Evolutionary conservation across 257 asterid species (phyloP), one percentile per base, ranked within the genome.

Genomic region (Ophiorrhiza pumila): DNA sequence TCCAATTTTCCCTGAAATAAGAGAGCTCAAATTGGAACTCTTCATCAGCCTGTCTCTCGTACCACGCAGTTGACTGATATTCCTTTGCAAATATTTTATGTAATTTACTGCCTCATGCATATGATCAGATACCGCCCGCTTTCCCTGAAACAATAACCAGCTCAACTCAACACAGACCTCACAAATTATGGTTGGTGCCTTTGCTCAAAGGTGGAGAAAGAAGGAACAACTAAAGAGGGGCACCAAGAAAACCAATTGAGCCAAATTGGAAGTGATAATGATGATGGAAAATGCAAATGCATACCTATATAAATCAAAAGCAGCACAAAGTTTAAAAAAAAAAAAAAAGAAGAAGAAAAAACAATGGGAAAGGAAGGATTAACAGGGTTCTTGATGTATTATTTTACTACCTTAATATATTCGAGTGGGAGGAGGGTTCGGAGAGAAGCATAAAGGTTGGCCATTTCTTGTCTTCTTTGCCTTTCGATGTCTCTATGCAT

Each of bases 51-150:
- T 31, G 23, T 70, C 66, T 56, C 89, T 79, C 11, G 61, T 76
- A 55, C 23, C 56, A 42, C 64, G 66, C 76, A 84, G 42, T 50
- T 81, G 80, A 13, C 74, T 62, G 31, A 83, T 74, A 0, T 79
- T 84, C 2, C 73, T 76, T 57, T 81, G 72, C 80, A 74, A 45
- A 34, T 52, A 65, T 39, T 84, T 68, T 58, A 85, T 89, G 83
- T 85, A 84, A 72, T 78, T 82, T 71, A 52, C 80, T 0, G 96
- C 88, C 75, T 71, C 87, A 10, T 83, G 86, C 81, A 87, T 83
- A 79, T 85, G 85, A 63, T 89, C 96, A 34, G 88, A 74, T 23
- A 77, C 72, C 2, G 90, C 76, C 34, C 86, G 84, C 71, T 83
- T 87, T 65, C 88, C 93, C 93, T 86, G 66, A 27, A 57, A 29